These are phyloP conservation scores for Carpinus viminea DNA, from an alignment of 306 rosid genomes.

Conservation along the genomic window DNA sequence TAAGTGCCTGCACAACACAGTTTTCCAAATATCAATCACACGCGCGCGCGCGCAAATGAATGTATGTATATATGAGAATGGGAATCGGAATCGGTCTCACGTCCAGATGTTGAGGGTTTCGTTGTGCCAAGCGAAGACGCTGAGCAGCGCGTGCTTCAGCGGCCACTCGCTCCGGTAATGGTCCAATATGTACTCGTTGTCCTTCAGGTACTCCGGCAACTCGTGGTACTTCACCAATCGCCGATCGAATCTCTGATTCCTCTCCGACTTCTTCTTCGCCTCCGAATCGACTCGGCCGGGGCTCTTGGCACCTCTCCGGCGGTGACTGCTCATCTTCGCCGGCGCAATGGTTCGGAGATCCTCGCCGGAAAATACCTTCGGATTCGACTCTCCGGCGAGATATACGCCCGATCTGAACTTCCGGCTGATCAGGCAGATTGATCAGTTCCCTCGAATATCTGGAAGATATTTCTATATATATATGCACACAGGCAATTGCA, in stretches of 20 bases:
- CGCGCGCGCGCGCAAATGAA: too few relatives aligned
- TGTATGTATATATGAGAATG: not conserved
- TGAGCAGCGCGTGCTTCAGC: slow-evolving; percentile 60
- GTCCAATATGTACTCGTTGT: slow-evolving; percentile 80
- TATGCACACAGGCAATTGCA: not conserved
- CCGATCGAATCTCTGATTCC: slow-evolving; percentile 21
- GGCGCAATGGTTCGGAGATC: not conserved
- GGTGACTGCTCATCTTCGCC: slow-evolving; percentile 27
- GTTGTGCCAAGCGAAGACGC: slow-evolving; percentile 83
- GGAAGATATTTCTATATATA: not conserved
- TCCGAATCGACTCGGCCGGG: slow-evolving; percentile 2
- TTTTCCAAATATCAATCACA: not conserved
- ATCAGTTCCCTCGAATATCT: not conserved
- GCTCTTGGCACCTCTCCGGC: slow-evolving; percentile 19
- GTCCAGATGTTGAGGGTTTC: slow-evolving; percentile 94
- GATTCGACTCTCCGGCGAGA: slow-evolving; percentile 26
- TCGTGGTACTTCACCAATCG: slow-evolving; percentile 68
- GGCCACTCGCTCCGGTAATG: slow-evolving; percentile 92
- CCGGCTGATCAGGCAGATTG: slow-evolving; percentile 32
- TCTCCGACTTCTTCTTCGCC: slow-evolving; percentile 18
- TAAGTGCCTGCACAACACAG: slow-evolving; percentile 55
- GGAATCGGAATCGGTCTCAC: slow-evolving; percentile 23
- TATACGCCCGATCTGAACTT: slow-evolving; percentile 11
- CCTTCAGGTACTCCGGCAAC: slow-evolving; percentile 75
- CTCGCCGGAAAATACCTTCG: slow-evolving; percentile 27